These are phyloP conservation scores for Stephanodiscus minutulus DNA, from an alignment of 108 stramenopile species.

Conservation along the genomic window DNA sequence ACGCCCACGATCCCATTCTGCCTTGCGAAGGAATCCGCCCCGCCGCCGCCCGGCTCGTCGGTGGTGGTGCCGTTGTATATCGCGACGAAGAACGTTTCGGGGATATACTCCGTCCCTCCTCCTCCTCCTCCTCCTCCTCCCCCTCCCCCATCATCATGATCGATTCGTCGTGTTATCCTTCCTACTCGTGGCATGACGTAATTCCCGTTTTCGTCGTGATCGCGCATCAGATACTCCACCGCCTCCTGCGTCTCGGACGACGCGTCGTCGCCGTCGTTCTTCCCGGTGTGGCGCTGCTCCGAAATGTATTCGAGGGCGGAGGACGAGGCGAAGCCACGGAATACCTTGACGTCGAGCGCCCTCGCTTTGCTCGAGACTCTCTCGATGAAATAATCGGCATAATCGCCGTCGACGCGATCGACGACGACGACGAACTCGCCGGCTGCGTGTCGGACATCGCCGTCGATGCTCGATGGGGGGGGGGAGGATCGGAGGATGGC, in stretches of 20 bases:
- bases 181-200: conserved; percentile 10
- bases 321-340: conserved; percentile 28
- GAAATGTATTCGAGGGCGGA: conserved; percentile 23
- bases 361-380: not conserved
- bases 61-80: conserved; percentile 13
- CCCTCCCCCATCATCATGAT: no score
- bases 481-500: not conserved
- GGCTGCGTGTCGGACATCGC: not conserved
- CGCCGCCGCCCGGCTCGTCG: not conserved
- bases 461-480: not conserved
- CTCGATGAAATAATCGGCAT: not conserved
- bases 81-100: conserved; percentile 43
- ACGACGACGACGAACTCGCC: not conserved
- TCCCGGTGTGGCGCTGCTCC: not conserved
- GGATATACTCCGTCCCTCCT: not conserved
- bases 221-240: conserved; percentile 25
- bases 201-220: conserved; percentile 32
- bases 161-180: no score
- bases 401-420: not conserved
- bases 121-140: not conserved
- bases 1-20: conserved; percentile 26
- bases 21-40: not conserved
- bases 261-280: not conserved
- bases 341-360: conserved; percentile 43
- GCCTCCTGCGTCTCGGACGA: conserved; percentile 20